phyloP scores from a whole-genome alignment of 768 basidiomycete species.

The Psilocybe tampanensis region DNA sequence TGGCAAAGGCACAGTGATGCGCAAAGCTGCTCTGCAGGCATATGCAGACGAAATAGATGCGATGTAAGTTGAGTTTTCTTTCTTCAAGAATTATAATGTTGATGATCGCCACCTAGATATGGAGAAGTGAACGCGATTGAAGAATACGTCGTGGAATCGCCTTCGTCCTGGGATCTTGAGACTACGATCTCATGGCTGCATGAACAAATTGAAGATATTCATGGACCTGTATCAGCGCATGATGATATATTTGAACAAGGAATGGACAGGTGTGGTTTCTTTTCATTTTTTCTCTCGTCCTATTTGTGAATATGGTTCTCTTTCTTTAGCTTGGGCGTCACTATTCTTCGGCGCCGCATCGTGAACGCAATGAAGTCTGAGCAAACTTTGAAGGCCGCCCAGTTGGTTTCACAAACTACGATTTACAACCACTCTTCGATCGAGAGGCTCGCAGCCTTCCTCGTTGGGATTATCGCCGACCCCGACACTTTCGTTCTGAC shows the following conservation, averaged over 20 bases:
- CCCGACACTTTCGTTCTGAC: conserved; percentile 9
- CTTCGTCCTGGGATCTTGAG: conserved; percentile 15
- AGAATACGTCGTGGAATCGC: conserved; percentile 11
- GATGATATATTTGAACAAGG: conserved; percentile 25
- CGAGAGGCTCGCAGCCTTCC: conserved; percentile 17
- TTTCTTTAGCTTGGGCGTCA: conserved; percentile 17
- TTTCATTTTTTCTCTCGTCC: not conserved
- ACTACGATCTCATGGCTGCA: conserved; percentile 18
- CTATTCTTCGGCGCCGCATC: conserved; percentile 25
- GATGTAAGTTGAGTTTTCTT: conserved; percentile 33
- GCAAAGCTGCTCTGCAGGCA: conserved; percentile 40
- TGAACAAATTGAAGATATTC: conserved; percentile 19
- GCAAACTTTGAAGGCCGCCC: conserved; percentile 6
- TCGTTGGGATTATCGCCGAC: conserved; percentile 18
- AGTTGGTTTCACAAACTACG: conserved; percentile 16
- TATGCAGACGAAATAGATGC: conserved; percentile 51
- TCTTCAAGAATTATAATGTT: not conserved
- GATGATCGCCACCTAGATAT: conserved; percentile 13
- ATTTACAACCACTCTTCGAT: conserved; percentile 23
- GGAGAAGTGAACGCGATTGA: conserved; percentile 16
- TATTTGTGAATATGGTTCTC: not conserved
- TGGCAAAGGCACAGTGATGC: conserved; percentile 50
- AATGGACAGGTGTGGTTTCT: conserved; percentile 19
- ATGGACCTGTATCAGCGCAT: not conserved
- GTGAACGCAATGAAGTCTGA: conserved; percentile 18